Base-by-base conservation (phyloP, 306 rosid species). In the Betula pendula region DNA sequence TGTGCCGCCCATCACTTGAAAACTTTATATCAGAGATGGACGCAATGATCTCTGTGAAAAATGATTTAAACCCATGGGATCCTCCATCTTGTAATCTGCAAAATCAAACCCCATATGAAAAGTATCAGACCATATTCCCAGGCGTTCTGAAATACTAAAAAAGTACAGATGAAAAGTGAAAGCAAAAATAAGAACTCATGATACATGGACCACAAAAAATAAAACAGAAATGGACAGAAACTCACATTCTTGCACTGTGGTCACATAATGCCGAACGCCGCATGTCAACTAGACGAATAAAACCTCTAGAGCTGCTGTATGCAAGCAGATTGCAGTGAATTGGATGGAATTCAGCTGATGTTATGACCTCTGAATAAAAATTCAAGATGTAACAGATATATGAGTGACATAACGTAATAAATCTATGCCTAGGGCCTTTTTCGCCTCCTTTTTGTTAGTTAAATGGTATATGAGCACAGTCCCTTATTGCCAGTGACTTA, bases 261-360 rank as follows among this genome's bases (percentile, higher is more conserved):
- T 89, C 96, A 71, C 93, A 89, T 82, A 81, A 75, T 47, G 93
- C 90, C 47, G 93, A 84, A 66, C 76, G 88, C 53, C 96, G 86
- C 93, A 91, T 84, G 88, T 91, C 96, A 71, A 75, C 89, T 38
- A 89, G 84, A 70, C 87, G 90, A 81, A 91, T 86, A 42, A 84
- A 80, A 38, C 96, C 96, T 81, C 86, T 85, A 60, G 96, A 91
- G 89, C 93, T 84, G 82, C 92, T 84, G 82, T 89, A 87, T 65
- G 93, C 90, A 58, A 91, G 90, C 77, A 89, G 75, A 84, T 91
- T 91, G 79, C 96, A 91, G 71, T 89, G 96, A 79, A 82, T 38
- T 13, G 92, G 96, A 87, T 89, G 92, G 80, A 91, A 91, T 81
- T 89, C 96, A 68, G 93, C 93, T 43, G 89, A 72, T 63, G 92